A percentile compares a stretch with the other conserved stretches of the same genome.
Conservation (phyloP, 2,329 filamentous ascomycete species). For the Ophiostoma triangulosporum region DNA sequence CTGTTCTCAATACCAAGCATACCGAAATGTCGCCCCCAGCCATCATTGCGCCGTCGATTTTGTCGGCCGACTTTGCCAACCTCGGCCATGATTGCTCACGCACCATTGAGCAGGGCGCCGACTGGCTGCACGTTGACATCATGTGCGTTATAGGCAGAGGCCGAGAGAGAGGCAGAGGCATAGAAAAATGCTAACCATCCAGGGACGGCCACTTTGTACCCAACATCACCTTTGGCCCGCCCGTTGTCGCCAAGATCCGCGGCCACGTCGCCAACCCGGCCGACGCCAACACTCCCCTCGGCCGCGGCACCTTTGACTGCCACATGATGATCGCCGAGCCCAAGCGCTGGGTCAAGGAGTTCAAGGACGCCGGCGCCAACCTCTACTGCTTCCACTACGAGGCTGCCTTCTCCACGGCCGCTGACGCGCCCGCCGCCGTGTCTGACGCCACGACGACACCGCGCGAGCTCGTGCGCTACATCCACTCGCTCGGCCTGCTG, state of each 20-base stretch:
- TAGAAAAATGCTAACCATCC: neutral
- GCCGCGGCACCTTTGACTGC: slow-evolving; percentile 92
- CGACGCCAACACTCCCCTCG: slow-evolving; percentile 39
- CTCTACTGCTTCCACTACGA: slow-evolving; percentile 99
- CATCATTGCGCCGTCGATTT: slow-evolving; percentile 96
- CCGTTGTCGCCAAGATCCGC: slow-evolving; percentile 89
- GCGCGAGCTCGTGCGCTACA: slow-evolving; percentile 74
- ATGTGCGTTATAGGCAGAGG: slow-evolving; percentile 35
- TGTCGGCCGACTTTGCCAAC: slow-evolving; percentile 88
- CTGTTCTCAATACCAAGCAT: neutral
- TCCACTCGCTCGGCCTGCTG: slow-evolving; percentile 76
- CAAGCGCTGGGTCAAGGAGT: slow-evolving; percentile 95
- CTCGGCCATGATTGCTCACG: slow-evolving; percentile 75
- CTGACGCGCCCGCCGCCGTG: slow-evolving; percentile 59
- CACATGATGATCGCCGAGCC: slow-evolving; percentile 99
- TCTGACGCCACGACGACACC: slow-evolving; percentile 51
- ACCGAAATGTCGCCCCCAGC: slow-evolving; percentile 66
- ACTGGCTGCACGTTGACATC: slow-evolving; percentile 94
- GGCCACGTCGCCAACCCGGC: slow-evolving; percentile 59
- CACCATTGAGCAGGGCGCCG: slow-evolving; percentile 75
- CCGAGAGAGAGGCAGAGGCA: neutral
- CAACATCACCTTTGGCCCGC: slow-evolving; percentile 93
- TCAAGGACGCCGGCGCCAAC: slow-evolving; percentile 86
- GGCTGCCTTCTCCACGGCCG: slow-evolving; percentile 77
- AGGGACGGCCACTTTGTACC: slow-evolving; percentile 99